Percentiles rank a stretch among this genome's conserved stretches.
Conservation (phyloP, 176 grass and related monocot genomes). For the Zoysia japonica region DNA sequence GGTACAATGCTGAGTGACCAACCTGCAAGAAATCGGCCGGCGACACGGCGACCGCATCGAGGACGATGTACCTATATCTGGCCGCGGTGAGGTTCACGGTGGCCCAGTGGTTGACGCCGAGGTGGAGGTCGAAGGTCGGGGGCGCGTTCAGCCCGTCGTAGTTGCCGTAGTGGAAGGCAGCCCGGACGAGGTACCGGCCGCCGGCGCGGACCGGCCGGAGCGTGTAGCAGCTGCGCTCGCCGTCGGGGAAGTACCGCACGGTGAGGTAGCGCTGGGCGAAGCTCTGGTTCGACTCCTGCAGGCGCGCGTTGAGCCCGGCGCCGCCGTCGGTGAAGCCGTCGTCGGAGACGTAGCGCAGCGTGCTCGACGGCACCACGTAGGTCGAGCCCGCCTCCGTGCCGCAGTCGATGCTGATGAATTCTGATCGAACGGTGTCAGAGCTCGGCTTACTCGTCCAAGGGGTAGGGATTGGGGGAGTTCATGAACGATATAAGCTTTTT, state of each 20-base stretch:
- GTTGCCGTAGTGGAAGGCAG: constrained; percentile 50
- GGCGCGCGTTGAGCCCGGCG: constrained; percentile 23
- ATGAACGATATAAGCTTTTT: no score
- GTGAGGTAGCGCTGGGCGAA: background rate
- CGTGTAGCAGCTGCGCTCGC: constrained; percentile 53
- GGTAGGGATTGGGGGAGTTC: no score
- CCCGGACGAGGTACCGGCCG: constrained; percentile 38
- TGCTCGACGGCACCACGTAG: constrained; percentile 7
- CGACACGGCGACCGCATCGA: constrained; percentile 32
- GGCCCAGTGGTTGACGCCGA: constrained; percentile 49
- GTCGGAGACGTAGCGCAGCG: constrained; percentile 31
- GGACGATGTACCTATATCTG: background rate
- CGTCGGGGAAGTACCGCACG: constrained; percentile 43
- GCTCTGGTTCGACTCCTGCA: background rate
- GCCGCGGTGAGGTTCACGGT: constrained; percentile 40
- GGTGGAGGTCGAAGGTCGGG: constrained; percentile 43
- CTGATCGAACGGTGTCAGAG: constrained; percentile 1
- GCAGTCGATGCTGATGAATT: constrained; percentile 54
- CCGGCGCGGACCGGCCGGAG: constrained; percentile 20
- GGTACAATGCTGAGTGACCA: background rate
- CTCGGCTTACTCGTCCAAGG: no score
- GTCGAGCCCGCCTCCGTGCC: background rate
- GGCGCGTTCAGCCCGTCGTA: constrained; percentile 22
- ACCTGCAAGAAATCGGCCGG: constrained; percentile 41
- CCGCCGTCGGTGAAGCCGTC: constrained; percentile 20